Conservation (phyloP, 331 rosid genomes). For the Acacia concinna region DNA sequence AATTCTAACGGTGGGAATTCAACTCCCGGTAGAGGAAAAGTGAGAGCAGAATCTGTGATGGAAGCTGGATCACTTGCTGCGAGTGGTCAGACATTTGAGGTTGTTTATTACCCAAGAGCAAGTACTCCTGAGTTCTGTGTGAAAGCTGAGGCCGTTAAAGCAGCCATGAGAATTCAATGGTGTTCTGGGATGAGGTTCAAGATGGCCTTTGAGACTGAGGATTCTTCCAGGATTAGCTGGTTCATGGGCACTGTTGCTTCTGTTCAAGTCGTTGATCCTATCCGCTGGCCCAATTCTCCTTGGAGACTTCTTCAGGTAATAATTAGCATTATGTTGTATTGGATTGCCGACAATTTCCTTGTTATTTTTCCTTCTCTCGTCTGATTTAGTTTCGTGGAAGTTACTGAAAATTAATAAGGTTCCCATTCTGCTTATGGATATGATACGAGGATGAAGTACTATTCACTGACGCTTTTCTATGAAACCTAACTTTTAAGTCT, state of each 20-base stretch:
- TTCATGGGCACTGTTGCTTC: conserved; percentile 88
- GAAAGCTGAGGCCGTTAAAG: conserved; percentile 61
- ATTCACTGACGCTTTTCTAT: not conserved
- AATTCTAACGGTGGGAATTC: conserved; percentile 43
- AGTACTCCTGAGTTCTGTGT: conserved; percentile 93
- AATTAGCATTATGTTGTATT: not conserved
- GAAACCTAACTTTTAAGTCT: not conserved
- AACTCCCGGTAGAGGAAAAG: conserved; percentile 40
- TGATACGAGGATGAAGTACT: not conserved
- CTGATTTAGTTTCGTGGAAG: not conserved
- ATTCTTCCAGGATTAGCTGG: conserved; percentile 94
- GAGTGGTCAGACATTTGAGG: conserved; percentile 67
- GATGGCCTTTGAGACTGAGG: conserved; percentile 98
- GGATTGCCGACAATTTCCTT: not conserved
- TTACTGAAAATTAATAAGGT: not conserved
- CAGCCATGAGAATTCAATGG: conserved; percentile 85
- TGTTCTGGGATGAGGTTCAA: conserved; percentile 93
- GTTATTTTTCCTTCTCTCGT: not conserved
- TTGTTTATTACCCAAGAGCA: conserved; percentile 78
- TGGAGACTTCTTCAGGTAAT: conserved; percentile 95
- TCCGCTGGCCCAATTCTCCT: conserved; percentile 89
- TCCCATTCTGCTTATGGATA: not conserved
- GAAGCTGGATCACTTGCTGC: conserved; percentile 74
- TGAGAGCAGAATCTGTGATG: conserved; percentile 68
- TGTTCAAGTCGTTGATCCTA: conserved; percentile 79